Conservation (phyloP, 176 grass and related monocot species). For the Saccharum spontaneum region DNA sequence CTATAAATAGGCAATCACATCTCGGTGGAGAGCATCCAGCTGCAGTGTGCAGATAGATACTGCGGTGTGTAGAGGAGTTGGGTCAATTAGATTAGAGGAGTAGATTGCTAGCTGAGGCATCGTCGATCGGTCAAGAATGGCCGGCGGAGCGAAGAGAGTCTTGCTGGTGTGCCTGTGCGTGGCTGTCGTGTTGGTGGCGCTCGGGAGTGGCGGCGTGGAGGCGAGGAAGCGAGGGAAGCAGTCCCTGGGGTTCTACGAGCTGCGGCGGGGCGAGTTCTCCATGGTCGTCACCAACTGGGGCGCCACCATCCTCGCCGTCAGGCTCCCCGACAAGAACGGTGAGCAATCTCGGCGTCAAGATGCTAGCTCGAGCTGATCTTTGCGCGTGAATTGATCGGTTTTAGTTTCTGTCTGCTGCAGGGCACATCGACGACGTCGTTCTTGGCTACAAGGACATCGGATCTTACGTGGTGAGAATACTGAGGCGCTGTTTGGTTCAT, state of each 20-base stretch:
- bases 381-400: not conserved
- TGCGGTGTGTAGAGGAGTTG: too few species aligned
- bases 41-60: too few species aligned
- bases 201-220: not conserved
- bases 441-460: constrained; percentile 77
- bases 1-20: constrained; percentile 25
- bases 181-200: not conserved
- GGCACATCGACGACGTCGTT: constrained; percentile 74
- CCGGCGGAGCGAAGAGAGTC: not conserved
- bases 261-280: constrained; percentile 52
- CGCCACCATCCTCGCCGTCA: constrained; percentile 56
- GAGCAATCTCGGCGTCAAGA: too few species aligned
- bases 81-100: too few species aligned
- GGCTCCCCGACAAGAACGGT: constrained; percentile 77
- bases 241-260: constrained; percentile 51
- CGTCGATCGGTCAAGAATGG: constrained; percentile 6
- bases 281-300: constrained; percentile 58
- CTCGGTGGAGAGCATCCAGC: not conserved
- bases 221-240: constrained; percentile 44
- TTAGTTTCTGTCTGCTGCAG: constrained; percentile 31
- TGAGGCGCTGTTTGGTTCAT: too few species aligned
- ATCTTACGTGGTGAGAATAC: constrained; percentile 58
- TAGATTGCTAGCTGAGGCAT: not conserved
- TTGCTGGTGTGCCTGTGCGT: not conserved
- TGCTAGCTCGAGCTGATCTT: not conserved